phyloP scores from a whole-genome alignment of 1,139 yeast species.

The Saccharomyces hybrid region DNA sequence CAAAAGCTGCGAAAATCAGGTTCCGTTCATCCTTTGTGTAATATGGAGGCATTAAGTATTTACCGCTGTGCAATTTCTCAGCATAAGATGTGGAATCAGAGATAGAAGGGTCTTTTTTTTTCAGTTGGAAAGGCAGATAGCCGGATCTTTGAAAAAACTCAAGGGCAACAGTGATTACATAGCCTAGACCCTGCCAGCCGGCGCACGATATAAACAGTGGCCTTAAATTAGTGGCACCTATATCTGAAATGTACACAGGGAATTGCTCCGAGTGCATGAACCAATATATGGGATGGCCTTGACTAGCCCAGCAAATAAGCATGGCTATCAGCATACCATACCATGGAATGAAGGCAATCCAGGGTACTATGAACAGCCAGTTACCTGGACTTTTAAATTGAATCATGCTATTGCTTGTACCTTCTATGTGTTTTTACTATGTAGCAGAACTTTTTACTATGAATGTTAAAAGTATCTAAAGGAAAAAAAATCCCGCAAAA shows the following conservation, averaged over 20 bases:
- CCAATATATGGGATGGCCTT: conserved; percentile 66
- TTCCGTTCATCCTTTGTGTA: conserved; percentile 34
- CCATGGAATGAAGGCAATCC: conserved; percentile 54
- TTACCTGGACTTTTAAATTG: conserved; percentile 27
- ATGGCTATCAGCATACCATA: conserved; percentile 73
- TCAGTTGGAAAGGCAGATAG: conserved; percentile 8
- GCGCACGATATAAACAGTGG: conserved; percentile 79
- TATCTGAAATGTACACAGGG: conserved; percentile 72
- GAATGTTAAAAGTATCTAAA: background rate
- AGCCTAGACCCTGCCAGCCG: conserved; percentile 71
- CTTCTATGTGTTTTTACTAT: background rate
- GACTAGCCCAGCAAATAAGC: conserved; percentile 63
- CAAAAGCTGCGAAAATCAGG: conserved; percentile 30
- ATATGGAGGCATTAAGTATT: conserved; percentile 33
- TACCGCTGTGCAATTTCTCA: conserved; percentile 10
- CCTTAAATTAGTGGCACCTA: conserved; percentile 78
- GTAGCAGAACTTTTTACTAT: background rate
- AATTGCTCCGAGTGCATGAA: conserved; percentile 44
- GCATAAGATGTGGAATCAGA: conserved; percentile 8
- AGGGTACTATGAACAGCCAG: conserved; percentile 44
- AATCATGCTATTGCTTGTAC: background rate
- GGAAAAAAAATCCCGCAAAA: background rate
- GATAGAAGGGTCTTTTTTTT: conserved; percentile 5
- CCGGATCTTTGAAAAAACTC: conserved; percentile 30
- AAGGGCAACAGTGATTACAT: conserved; percentile 46